These are phyloP conservation scores for Zizania palustris DNA, from an alignment of 202 grass and related monocot species.

Conservation along the genomic window DNA sequence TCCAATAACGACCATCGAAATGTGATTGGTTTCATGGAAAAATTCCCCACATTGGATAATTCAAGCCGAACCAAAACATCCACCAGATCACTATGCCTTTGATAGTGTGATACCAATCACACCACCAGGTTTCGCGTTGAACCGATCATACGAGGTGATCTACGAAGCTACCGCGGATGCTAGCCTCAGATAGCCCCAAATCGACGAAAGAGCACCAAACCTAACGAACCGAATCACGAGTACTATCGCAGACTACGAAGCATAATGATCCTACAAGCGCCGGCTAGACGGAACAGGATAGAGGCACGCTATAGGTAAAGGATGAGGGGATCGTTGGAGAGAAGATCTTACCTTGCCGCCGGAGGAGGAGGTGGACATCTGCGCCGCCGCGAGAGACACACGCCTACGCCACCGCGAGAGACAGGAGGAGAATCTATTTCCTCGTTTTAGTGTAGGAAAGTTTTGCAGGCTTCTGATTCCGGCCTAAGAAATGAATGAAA, in stretches of 20 bases:
- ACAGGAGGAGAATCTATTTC: too few species aligned
- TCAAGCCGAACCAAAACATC: background rate
- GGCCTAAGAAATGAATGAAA: too few species aligned
- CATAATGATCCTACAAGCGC: background rate
- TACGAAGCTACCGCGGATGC: background rate
- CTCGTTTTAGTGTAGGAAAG: too few species aligned
- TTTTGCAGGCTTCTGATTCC: too few species aligned
- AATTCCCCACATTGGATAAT: background rate
- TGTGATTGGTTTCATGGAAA: background rate
- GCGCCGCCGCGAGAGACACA: too few species aligned
- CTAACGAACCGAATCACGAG: background rate
- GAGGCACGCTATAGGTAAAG: too few species aligned
- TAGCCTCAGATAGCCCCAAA: slow-evolving; percentile 17
- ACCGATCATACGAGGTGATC: background rate
- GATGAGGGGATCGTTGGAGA: too few species aligned
- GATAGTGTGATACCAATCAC: background rate
- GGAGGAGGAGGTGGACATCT: too few species aligned
- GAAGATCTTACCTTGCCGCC: too few species aligned
- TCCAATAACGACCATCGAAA: background rate
- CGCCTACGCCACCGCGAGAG: too few species aligned
- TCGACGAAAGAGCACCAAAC: background rate
- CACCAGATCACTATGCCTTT: slow-evolving; percentile 1
- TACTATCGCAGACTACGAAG: background rate
- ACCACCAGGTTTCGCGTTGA: background rate
- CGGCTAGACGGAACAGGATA: too few species aligned